A percentile compares a stretch with the other conserved stretches of the same genome.
Evolutionary conservation across 176 grass and related monocot species (phyloP).

Genomic region (Alloteropsis semialata): DNA sequence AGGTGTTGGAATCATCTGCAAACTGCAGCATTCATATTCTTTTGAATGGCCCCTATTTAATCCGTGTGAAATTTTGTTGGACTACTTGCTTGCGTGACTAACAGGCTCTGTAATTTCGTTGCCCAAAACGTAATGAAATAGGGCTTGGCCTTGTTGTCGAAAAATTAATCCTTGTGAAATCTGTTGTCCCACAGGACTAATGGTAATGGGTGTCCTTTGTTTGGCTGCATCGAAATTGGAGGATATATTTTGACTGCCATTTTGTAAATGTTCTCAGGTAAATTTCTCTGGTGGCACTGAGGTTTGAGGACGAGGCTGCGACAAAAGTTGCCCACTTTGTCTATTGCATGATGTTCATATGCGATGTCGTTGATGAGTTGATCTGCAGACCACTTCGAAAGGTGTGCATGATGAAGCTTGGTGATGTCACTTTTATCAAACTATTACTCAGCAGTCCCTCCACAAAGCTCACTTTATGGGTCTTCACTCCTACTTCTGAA

Average conservation of each 20-base stretch:
- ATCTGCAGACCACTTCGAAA: neutral
- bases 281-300: neutral
- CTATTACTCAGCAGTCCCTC: neutral
- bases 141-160: no score
- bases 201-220: neutral
- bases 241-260: neutral
- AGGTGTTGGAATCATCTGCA: neutral
- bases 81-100: no score
- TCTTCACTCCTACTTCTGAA: neutral
- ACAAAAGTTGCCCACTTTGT: neutral
- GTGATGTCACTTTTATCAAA: conserved; percentile 2
- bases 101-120: no score
- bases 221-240: neutral
- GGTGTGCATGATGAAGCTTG: conserved; percentile 17
- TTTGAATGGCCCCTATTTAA: neutral
- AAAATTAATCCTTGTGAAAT: neutral
- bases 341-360: neutral
- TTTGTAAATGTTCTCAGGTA: neutral
- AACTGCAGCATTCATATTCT: neutral
- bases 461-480: neutral
- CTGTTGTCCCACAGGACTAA: neutral
- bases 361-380: neutral
- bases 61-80: no score
- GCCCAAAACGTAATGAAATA: no score
- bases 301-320: neutral